A percentile compares a stretch with the other conserved stretches of the same genome.
Evolutionary conservation across 1,139 yeast species (phyloP).

Genomic region (Blastobotrys arbuscula): DNA sequence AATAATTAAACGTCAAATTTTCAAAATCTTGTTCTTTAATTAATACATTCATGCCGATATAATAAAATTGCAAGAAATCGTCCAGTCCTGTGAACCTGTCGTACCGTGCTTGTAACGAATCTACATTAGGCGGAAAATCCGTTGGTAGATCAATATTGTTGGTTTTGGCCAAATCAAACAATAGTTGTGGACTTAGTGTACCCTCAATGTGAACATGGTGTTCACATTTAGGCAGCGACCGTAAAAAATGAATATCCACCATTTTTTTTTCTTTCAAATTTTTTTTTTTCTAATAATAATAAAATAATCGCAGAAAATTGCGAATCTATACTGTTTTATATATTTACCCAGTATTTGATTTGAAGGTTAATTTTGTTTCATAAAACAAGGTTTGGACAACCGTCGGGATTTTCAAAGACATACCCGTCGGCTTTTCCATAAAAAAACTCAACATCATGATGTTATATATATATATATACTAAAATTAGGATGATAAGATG

Average conservation of each 20-base stretch:
- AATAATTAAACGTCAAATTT: conserved; percentile 71
- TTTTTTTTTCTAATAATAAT: too few species aligned
- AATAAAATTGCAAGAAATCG: conserved; percentile 71
- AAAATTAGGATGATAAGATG: too few species aligned
- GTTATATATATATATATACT: too few species aligned
- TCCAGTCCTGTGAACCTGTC: conserved; percentile 58
- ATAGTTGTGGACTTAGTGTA: conserved; percentile 63
- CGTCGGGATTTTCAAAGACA: too few species aligned
- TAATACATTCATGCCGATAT: conserved; percentile 71
- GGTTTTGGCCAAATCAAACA: conserved; percentile 60
- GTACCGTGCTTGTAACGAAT: conserved; percentile 53
- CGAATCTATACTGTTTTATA: not conserved
- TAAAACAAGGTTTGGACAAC: too few species aligned
- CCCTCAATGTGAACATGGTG: conserved; percentile 82
- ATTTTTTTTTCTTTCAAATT: not conserved
- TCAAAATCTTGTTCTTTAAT: conserved; percentile 61
- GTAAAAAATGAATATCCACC: conserved; percentile 39
- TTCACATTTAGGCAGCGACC: conserved; percentile 73
- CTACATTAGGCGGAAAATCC: conserved; percentile 50
- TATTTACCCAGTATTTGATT: too few species aligned
- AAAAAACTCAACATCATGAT: too few species aligned
- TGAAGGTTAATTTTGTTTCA: too few species aligned
- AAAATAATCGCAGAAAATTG: not conserved
- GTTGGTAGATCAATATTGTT: conserved; percentile 52
- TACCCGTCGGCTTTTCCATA: too few species aligned